These are phyloP conservation scores for Cystobasidium pallidum DNA, from an alignment of 1,284 basidiomycete genomes.

Conservation along the genomic window DNA sequence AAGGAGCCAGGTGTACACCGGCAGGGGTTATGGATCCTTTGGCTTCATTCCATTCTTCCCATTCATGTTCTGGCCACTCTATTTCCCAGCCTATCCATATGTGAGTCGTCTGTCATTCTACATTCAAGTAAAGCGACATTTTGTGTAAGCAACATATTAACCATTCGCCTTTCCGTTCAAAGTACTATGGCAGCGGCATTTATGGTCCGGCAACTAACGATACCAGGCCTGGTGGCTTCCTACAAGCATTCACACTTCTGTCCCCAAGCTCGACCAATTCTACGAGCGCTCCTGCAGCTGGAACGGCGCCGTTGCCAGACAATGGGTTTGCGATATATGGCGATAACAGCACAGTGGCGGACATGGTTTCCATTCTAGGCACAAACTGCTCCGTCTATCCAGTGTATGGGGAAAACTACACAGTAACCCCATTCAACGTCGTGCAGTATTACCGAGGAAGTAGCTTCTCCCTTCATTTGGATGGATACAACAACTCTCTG, in stretches of 20 bases:
- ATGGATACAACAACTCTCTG: slow-evolving; percentile 69
- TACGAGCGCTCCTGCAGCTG: slow-evolving; percentile 14
- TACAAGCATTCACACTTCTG: slow-evolving; percentile 41
- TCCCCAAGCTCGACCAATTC: neutral
- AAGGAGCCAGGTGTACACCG: slow-evolving; percentile 22
- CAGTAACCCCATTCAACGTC: slow-evolving; percentile 53
- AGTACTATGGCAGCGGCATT: slow-evolving; percentile 41
- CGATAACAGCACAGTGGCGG: slow-evolving; percentile 41
- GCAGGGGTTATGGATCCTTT: slow-evolving; percentile 31
- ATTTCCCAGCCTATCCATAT: slow-evolving; percentile 25
- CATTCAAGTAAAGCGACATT: too few relatives aligned
- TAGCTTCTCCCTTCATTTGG: slow-evolving; percentile 58
- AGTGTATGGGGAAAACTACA: slow-evolving; percentile 32
- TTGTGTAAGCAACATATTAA: neutral
- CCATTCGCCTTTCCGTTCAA: neutral
- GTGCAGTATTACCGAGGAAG: slow-evolving; percentile 66
- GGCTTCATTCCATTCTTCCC: slow-evolving; percentile 41
- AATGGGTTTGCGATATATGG: slow-evolving; percentile 45
- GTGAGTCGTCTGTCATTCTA: neutral
- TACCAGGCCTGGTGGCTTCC: slow-evolving; percentile 41
- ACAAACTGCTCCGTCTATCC: slow-evolving; percentile 25
- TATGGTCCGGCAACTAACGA: slow-evolving; percentile 40
- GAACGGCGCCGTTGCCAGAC: slow-evolving; percentile 7
- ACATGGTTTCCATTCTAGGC: slow-evolving; percentile 39
- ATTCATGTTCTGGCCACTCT: slow-evolving; percentile 41